Conservation (phyloP, 768 basidiomycete genomes). For the Phaeotremella skinneri region DNA sequence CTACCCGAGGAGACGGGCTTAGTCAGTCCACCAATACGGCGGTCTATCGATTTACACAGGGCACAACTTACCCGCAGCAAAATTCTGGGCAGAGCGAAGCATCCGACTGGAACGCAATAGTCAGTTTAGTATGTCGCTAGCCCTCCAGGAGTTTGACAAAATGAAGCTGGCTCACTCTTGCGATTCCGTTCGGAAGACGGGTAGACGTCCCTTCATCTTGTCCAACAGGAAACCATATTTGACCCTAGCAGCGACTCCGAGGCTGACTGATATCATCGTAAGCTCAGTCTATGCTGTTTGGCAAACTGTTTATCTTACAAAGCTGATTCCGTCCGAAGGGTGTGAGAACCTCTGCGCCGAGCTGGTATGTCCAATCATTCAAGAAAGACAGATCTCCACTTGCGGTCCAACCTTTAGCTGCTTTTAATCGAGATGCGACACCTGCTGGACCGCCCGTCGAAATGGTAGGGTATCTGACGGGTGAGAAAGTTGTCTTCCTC, state of each 20-base stretch:
- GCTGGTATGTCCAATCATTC: constrained; percentile 81
- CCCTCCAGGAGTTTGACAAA: not conserved
- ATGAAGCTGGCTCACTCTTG: constrained; percentile 55
- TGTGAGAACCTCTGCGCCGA: constrained; percentile 82
- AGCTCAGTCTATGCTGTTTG: too few species aligned
- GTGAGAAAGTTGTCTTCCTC: too few species aligned
- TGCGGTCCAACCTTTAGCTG: constrained; percentile 50
- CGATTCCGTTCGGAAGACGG: constrained; percentile 76
- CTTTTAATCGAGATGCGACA: constrained; percentile 28
- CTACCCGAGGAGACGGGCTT: constrained; percentile 36
- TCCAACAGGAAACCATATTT: constrained; percentile 75
- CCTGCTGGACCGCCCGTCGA: constrained; percentile 33
- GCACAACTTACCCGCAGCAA: constrained; percentile 56
- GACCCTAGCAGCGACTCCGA: constrained; percentile 65
- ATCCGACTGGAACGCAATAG: constrained; percentile 56
- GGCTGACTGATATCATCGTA: constrained; percentile 58
- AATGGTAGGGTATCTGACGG: constrained; percentile 41
- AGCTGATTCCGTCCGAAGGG: constrained; percentile 85
- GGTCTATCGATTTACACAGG: not conserved
- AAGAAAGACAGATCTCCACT: constrained; percentile 69
- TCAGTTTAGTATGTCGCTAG: too few species aligned
- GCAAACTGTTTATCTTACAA: too few species aligned
- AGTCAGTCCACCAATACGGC: not conserved
- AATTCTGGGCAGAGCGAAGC: constrained; percentile 55
- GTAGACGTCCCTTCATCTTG: constrained; percentile 66